Evolutionary conservation across 768 basidiomycete genomes (phyloP), one percentile per base, ranked within the genome.

Genomic region (Tricholoma matsutake): DNA sequence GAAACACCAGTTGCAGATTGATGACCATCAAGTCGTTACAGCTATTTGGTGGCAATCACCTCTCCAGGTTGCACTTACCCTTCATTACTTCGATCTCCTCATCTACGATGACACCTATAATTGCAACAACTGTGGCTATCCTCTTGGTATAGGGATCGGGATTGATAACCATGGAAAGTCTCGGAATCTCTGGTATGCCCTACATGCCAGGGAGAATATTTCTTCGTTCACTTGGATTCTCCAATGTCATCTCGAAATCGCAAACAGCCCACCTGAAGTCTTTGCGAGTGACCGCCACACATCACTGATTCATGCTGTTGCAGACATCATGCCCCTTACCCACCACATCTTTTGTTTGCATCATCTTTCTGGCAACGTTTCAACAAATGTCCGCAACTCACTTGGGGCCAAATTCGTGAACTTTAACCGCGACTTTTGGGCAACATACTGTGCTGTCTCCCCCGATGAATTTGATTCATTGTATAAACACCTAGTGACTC

Each of bases 41-140:
- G 68, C 41, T 3, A 20, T 75, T 2, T 75, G 69, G 66, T 77
- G 76, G 75, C 72, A 73, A 58, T 72, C 70, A 6, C 73, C 74
- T 13, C 25, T 34, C 1, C 75, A 76, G 54, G 61, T 54, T 0
- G 45, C 64, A 3, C 67, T 75, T 6, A 63, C 65, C 4, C 18
- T 52, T n/a, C 63, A 53, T 8, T 71, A 52, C 51, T 47, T 25
- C 7, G 70, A 72, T 49, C 56, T 71, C 39, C 56, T 72, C 2
- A 53, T 72, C 11, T 67, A 61, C 25, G 69, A 72, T 35, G 61
- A 63, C 53, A 61, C 70, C 0, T 65, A 65, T 54, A 69, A 69
- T 18, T 61, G 63, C 3, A 72, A 72, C 51, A 58, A 25, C 22
- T 25, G 22, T 25, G 22, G 22, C 3, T 25, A 25, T 25, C 22